Conservation (phyloP, 768 basidiomycete genomes). For the Mrakia frigida region DNA sequence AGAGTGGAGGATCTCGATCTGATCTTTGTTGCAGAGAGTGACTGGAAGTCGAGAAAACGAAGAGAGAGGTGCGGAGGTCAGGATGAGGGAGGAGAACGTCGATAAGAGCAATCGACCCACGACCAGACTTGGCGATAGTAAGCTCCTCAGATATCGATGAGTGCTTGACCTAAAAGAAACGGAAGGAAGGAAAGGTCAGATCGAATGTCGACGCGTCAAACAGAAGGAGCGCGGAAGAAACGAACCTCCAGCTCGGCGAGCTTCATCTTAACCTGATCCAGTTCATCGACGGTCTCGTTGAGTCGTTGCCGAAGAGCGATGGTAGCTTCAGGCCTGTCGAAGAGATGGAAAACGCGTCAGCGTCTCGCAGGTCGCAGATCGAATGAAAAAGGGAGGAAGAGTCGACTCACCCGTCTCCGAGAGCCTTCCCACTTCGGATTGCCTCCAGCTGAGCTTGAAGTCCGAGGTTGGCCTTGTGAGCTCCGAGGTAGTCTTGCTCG, state of each 20-base stretch:
- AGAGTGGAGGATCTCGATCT: constrained; percentile 72
- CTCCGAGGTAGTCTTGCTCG: constrained; percentile 76
- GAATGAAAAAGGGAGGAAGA: no score
- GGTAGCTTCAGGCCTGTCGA: constrained; percentile 67
- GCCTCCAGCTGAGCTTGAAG: constrained; percentile 79
- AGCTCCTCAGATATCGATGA: constrained; percentile 53
- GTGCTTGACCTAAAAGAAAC: constrained; percentile 53
- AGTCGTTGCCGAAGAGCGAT: constrained; percentile 81
- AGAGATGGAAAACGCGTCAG: neutral
- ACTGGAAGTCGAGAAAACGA: constrained; percentile 50
- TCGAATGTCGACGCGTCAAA: neutral
- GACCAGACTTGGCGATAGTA: constrained; percentile 75
- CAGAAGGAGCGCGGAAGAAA: neutral
- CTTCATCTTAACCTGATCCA: constrained; percentile 63
- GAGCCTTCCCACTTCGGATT: constrained; percentile 76
- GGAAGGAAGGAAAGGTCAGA: constrained; percentile 29
- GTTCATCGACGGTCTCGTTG: constrained; percentile 77
- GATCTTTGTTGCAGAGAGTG: constrained; percentile 85
- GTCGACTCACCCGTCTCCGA: constrained; percentile 66
- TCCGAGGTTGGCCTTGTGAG: constrained; percentile 74
- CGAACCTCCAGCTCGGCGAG: constrained; percentile 65
- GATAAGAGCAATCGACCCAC: constrained; percentile 51
- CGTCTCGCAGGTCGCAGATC: neutral
- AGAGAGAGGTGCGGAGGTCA: neutral
- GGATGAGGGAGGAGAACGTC: no score